Conservation (phyloP, 1,284 basidiomycete genomes). For the Sanguinoderma infundibulare region DNA sequence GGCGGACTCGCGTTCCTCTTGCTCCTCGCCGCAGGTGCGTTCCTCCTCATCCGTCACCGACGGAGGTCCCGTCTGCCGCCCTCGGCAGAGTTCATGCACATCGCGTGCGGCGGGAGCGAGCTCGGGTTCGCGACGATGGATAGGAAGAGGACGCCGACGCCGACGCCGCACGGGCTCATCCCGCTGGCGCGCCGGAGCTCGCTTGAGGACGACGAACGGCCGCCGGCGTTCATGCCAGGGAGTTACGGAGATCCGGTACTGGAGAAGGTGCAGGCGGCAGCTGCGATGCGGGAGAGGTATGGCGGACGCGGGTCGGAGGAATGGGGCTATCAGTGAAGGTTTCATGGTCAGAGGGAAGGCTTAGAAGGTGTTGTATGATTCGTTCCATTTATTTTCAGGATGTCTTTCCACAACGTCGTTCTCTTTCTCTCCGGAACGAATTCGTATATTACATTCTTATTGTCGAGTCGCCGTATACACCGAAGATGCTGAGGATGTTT, state of each 20-base stretch:
- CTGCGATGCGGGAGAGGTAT: conserved; percentile 26
- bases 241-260: conserved; percentile 29
- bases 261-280: conserved; percentile 33
- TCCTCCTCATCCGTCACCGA: neutral
- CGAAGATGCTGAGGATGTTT: no score
- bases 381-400: no score
- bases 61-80: conserved; percentile 14
- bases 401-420: no score
- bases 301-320: neutral
- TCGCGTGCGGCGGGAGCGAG: conserved; percentile 7
- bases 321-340: neutral
- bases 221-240: conserved; percentile 31
- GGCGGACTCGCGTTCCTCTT: neutral
- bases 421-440: no score
- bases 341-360: neutral
- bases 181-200: conserved; percentile 21
- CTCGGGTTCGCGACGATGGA: neutral
- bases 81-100: conserved; percentile 32
- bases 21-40: neutral
- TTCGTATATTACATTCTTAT: no score
- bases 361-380: neutral
- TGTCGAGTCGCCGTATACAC: no score
- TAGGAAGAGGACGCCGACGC: neutral
- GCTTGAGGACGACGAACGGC: conserved; percentile 23
- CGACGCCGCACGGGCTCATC: neutral